Percentiles rank a stretch among this genome's conserved stretches.
These are phyloP conservation scores for Arabidopsis suecica DNA, from an alignment of 345 rosid species.

Conservation along the genomic window DNA sequence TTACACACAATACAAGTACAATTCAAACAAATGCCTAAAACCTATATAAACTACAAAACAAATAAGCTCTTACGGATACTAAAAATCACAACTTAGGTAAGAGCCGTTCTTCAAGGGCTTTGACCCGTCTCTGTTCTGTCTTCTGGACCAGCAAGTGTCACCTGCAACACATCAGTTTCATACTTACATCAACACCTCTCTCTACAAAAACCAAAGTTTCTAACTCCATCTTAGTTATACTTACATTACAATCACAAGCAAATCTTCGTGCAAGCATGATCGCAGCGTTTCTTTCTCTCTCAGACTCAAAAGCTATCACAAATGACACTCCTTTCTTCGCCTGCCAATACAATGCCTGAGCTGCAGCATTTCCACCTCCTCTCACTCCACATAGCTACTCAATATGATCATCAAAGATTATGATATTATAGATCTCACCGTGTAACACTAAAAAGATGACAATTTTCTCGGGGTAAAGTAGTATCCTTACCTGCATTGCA, in stretches of 20 bases:
- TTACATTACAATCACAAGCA: slow-evolving; percentile 97
- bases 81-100: slow-evolving; percentile 27
- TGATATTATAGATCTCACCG: not conserved
- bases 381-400: slow-evolving; percentile 91
- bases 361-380: slow-evolving; percentile 98
- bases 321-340: slow-evolving; percentile 73
- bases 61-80: slow-evolving; percentile 30
- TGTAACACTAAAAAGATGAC: not conserved
- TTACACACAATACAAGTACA: slow-evolving; percentile 40
- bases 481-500: slow-evolving; percentile 75
- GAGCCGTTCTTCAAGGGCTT: not conserved
- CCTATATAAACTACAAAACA: slow-evolving; percentile 36
- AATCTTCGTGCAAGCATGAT: slow-evolving; percentile 94
- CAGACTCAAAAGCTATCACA: slow-evolving; percentile 86
- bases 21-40: slow-evolving; percentile 34
- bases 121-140: slow-evolving; percentile 43
- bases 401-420: slow-evolving; percentile 25
- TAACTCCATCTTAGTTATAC: slow-evolving; percentile 34
- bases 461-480: not conserved
- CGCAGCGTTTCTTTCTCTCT: slow-evolving; percentile 88
- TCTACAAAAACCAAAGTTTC: not conserved
- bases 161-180: slow-evolving; percentile 41
- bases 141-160: slow-evolving; percentile 48
- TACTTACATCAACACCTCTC: slow-evolving; percentile 12
- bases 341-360: slow-evolving; percentile 94